Evolutionary conservation across 1,139 yeast species (phyloP).

Genomic region (Candida sp.): DNA sequence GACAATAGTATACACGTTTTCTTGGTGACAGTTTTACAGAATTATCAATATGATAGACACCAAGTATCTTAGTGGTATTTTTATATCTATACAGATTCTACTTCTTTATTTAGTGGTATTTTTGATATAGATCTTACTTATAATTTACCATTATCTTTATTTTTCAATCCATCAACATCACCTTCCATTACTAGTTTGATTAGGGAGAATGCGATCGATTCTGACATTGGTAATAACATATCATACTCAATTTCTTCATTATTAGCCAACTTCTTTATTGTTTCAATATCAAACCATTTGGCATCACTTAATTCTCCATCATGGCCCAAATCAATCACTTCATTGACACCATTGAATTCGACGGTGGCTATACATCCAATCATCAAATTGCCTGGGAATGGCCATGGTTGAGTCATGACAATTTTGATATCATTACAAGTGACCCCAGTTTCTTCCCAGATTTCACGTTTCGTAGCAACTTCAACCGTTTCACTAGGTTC

Average conservation of each 20-base stretch:
- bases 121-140: too few relatives aligned
- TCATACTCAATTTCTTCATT: constrained; percentile 20
- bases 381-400: constrained; percentile 92
- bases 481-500: constrained; percentile 95
- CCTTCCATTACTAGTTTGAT: constrained; percentile 43
- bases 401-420: constrained; percentile 89
- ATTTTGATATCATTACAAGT: constrained; percentile 56
- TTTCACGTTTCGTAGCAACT: constrained; percentile 82
- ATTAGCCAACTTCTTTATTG: constrained; percentile 45
- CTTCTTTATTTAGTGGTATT: too few relatives aligned
- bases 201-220: constrained; percentile 40
- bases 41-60: too few relatives aligned
- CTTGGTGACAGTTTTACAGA: too few relatives aligned
- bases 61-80: too few relatives aligned
- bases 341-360: constrained; percentile 59
- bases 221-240: constrained; percentile 37
- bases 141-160: constrained; percentile 3
- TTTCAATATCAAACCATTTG: constrained; percentile 68
- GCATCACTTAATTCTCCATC: constrained; percentile 87
- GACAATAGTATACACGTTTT: too few relatives aligned
- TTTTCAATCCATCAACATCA: constrained; percentile 5
- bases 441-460: constrained; percentile 96
- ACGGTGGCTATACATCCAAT: constrained; percentile 83
- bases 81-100: too few relatives aligned
- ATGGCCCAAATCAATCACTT: constrained; percentile 65